Conservation (phyloP, 805 yeast genomes). For the Lipomyces kockii region DNA sequence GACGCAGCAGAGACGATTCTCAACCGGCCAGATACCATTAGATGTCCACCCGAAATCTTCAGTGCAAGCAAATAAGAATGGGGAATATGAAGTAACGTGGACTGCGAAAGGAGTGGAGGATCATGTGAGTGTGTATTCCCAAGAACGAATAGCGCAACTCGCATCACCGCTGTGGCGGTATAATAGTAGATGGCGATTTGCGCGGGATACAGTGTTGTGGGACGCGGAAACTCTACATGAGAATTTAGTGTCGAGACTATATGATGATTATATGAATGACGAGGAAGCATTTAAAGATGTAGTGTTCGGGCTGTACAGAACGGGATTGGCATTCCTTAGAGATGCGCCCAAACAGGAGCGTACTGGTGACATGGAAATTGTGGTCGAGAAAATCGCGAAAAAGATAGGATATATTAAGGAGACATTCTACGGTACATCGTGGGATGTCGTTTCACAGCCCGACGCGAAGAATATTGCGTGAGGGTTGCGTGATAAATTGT, state of each 20-base stretch:
- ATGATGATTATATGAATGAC: conserved; percentile 50
- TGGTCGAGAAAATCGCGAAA: conserved; percentile 53
- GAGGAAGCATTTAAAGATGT: conserved; percentile 48
- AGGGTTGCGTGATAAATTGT: neutral
- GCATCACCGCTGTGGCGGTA: conserved; percentile 42
- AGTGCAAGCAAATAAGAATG: conserved; percentile 35
- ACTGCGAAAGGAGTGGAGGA: conserved; percentile 57
- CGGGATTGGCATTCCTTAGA: conserved; percentile 62
- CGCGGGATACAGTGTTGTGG: conserved; percentile 47
- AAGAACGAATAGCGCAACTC: conserved; percentile 54
- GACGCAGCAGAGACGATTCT: conserved; percentile 61
- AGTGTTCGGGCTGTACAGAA: conserved; percentile 55
- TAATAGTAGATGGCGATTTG: conserved; percentile 46
- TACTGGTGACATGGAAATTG: conserved; percentile 41
- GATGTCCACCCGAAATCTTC: conserved; percentile 45
- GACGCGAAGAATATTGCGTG: conserved; percentile 68
- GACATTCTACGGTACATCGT: conserved; percentile 73
- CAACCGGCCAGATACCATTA: conserved; percentile 44
- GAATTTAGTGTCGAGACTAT: conserved; percentile 45
- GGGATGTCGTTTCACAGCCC: conserved; percentile 62
- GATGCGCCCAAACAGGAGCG: conserved; percentile 54
- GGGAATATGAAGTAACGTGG: conserved; percentile 20
- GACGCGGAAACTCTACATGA: conserved; percentile 38
- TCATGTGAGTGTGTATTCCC: conserved; percentile 51
- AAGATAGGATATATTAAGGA: conserved; percentile 69